Conservation (phyloP, 2,329 filamentous ascomycete species). For the Chaetothyriales sp. region DNA sequence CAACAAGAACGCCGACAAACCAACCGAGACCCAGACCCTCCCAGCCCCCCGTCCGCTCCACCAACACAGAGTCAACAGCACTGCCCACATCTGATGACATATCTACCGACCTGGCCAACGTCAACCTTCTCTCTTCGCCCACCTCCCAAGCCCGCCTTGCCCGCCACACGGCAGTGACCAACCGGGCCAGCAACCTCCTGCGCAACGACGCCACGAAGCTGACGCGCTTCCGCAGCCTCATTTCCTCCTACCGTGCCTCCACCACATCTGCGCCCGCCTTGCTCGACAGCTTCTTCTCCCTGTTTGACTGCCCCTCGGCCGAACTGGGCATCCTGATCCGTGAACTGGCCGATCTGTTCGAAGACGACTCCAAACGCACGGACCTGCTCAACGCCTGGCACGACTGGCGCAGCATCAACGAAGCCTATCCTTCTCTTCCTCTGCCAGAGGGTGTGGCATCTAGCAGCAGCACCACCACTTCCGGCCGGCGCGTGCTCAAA, state of each 20-base stretch:
- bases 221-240: slow-evolving; percentile 57
- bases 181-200: slow-evolving; percentile 68
- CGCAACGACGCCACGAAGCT: slow-evolving; percentile 63
- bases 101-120: slow-evolving; percentile 33
- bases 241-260: slow-evolving; percentile 62
- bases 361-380: slow-evolving; percentile 60
- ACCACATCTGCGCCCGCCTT: slow-evolving; percentile 58
- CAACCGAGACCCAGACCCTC: slow-evolving; percentile 16
- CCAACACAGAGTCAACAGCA: slow-evolving; percentile 12
- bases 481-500: slow-evolving; percentile 46
- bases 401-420: slow-evolving; percentile 89
- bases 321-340: slow-evolving; percentile 79
- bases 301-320: slow-evolving; percentile 67
- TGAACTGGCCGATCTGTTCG: slow-evolving; percentile 84
- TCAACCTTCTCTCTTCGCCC: slow-evolving; percentile 31
- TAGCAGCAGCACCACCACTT: slow-evolving; percentile 35
- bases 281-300: slow-evolving; percentile 71
- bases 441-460: slow-evolving; percentile 57
- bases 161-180: slow-evolving; percentile 70
- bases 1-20: slow-evolving; percentile 18
- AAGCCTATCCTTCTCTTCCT: slow-evolving; percentile 83
- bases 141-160: slow-evolving; percentile 58
- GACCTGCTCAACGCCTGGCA: slow-evolving; percentile 72
- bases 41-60: slow-evolving; percentile 13
- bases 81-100: slow-evolving; percentile 11